Conservation (phyloP, 176 grass and related monocot species). For the Oryza longistaminata region DNA sequence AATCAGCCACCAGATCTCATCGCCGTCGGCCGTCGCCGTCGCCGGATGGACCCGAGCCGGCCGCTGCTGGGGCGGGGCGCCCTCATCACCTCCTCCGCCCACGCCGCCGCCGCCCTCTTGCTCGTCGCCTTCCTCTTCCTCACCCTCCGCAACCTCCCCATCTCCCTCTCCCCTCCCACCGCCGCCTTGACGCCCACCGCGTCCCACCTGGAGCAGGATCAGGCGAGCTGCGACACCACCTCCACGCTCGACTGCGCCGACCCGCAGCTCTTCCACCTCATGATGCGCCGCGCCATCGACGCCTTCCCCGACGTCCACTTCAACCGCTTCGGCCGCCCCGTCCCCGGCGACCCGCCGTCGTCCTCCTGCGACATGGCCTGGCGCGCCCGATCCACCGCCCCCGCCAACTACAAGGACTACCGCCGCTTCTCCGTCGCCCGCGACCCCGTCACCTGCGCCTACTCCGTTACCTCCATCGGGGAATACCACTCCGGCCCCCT, state of each 20-base stretch:
- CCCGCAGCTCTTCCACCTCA: constrained; percentile 51
- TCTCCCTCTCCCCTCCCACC: not conserved
- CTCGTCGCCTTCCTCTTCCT: constrained; percentile 11
- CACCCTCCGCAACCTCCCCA: constrained; percentile 2
- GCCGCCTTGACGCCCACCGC: not conserved
- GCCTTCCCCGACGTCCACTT: constrained; percentile 38
- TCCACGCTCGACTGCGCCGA: constrained; percentile 44
- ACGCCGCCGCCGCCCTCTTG: constrained; percentile 1
- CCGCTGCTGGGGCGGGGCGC: not conserved
- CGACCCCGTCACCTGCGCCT: not conserved
- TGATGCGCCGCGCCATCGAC: constrained; percentile 53
- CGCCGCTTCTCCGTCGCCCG: not conserved
- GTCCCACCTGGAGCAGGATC: not conserved
- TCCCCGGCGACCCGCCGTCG: not conserved
- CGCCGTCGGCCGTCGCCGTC: no score
- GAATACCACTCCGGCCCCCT: not conserved
- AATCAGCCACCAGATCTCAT: not conserved
- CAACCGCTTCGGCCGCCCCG: not conserved
- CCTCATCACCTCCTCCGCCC: constrained; percentile 16
- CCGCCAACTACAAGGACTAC: not conserved
- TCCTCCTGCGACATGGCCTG: not conserved
- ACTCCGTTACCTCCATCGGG: not conserved
- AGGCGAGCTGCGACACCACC: constrained; percentile 26
- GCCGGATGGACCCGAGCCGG: not conserved
- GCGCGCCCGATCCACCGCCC: not conserved